Conservation (phyloP, 2,329 filamentous ascomycete species). For the Colletotrichum coccodes region DNA sequence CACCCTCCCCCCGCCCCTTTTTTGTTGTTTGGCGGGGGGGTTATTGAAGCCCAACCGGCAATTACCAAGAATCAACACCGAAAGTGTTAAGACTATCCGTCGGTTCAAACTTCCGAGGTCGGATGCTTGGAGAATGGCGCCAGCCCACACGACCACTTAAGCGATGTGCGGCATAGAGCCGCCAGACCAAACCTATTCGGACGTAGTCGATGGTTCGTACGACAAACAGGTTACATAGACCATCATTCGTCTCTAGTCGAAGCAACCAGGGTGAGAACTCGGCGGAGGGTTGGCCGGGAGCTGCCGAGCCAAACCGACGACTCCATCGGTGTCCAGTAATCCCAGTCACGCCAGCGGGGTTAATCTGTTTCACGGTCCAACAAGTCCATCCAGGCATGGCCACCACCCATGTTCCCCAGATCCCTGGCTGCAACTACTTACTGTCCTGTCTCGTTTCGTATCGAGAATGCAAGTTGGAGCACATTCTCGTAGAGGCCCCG, state of each 20-base stretch:
- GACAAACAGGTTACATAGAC: neutral
- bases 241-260: neutral
- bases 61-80: constrained; percentile 1
- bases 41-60: constrained; percentile 10
- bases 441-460: neutral
- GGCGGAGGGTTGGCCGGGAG: constrained; percentile 12
- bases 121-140: neutral
- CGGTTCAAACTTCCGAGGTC: neutral
- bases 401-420: constrained; percentile 15
- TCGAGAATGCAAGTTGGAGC: constrained; percentile 9
- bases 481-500: neutral
- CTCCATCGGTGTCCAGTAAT: constrained; percentile 2
- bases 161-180: neutral
- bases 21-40: no score
- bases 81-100: neutral
- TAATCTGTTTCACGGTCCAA: constrained; percentile 5
- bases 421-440: constrained; percentile 21
- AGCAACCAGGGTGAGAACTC: no score
- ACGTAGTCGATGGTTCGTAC: neutral
- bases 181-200: neutral
- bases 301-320: constrained; percentile 12
- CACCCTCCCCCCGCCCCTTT: no score
- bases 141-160: neutral
- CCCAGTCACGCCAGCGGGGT: constrained; percentile 13
- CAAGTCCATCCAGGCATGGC: neutral